Conservation (phyloP, 129 eudicot species). For the Gnaphalium uliginosum region DNA sequence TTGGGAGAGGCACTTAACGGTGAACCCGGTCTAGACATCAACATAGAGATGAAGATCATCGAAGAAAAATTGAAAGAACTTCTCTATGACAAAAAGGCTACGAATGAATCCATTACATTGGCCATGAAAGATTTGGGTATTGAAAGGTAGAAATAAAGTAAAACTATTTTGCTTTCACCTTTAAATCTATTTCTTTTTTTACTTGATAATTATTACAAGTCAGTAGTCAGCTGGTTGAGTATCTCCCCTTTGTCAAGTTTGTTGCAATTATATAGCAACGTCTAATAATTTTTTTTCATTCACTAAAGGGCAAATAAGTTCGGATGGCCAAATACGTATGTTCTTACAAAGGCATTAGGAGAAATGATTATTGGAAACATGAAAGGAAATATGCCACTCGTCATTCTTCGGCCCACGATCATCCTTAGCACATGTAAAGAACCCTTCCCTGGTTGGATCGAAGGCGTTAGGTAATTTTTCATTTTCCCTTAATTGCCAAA, state of each 20-base stretch:
- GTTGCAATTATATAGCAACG: no score
- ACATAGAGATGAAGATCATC: slow-evolving; percentile 40
- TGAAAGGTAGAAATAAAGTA: slow-evolving; percentile 43
- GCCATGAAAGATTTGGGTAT: slow-evolving; percentile 58
- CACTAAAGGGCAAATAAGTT: slow-evolving; percentile 1
- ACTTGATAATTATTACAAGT: no score
- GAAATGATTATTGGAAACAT: slow-evolving; percentile 13
- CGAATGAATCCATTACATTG: slow-evolving; percentile 33
- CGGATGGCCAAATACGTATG: slow-evolving; percentile 19
- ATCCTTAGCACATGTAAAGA: slow-evolving; percentile 16
- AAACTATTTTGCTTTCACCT: no score
- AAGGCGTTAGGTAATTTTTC: background rate
- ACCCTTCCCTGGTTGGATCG: slow-evolving; percentile 18
- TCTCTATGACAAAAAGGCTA: slow-evolving; percentile 15
- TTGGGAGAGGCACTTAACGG: slow-evolving; percentile 57
- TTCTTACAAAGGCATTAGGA: slow-evolving; percentile 18
- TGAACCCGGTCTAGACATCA: slow-evolving; percentile 41
- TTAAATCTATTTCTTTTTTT: no score
- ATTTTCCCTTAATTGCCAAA: background rate
- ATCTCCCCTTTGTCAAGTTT: no score
- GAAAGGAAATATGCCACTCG: slow-evolving; percentile 18
- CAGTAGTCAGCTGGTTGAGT: no score
- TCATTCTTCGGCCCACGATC: slow-evolving; percentile 19
- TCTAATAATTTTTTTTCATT: background rate
- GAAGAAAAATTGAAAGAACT: slow-evolving; percentile 47